Conservation (phyloP, 768 basidiomycete species). For the Fibroporia radiculosa region DNA sequence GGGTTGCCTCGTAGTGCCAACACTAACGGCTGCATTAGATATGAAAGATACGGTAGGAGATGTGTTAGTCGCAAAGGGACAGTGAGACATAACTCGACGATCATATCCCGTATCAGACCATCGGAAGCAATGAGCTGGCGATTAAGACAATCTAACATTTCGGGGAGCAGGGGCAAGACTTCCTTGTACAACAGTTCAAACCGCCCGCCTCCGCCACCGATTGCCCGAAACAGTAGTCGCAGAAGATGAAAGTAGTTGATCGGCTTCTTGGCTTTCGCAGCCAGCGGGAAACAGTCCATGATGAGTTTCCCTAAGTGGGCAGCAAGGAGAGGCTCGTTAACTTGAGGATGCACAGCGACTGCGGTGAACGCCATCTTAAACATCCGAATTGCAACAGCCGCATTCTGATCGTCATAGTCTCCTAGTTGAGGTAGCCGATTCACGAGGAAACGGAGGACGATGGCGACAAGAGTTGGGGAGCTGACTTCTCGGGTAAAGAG, state of each 20-base stretch:
- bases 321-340: constrained; percentile 91
- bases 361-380: constrained; percentile 96
- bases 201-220: constrained; percentile 84
- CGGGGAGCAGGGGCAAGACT: constrained; percentile 90
- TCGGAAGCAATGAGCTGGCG: constrained; percentile 82
- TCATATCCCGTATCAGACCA: constrained; percentile 79
- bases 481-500: constrained; percentile 73
- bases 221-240: constrained; percentile 86
- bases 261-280: constrained; percentile 85
- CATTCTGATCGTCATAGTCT: constrained; percentile 73
- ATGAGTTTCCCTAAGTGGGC: constrained; percentile 87
- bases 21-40: constrained; percentile 94
- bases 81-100: constrained; percentile 94
- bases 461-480: constrained; percentile 78
- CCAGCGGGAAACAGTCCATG: constrained; percentile 93
- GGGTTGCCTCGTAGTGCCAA: constrained; percentile 80
- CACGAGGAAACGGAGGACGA: constrained; percentile 81
- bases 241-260: constrained; percentile 90
- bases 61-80: constrained; percentile 94
- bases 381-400: constrained; percentile 78
- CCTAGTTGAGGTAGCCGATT: constrained; percentile 77
- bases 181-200: constrained; percentile 95
- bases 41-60: constrained; percentile 88
- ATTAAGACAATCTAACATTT: constrained; percentile 94
- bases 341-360: constrained; percentile 59